Base-by-base conservation (phyloP, 2,329 filamentous ascomycete genomes). In the Domatiomyces catenatus region DNA sequence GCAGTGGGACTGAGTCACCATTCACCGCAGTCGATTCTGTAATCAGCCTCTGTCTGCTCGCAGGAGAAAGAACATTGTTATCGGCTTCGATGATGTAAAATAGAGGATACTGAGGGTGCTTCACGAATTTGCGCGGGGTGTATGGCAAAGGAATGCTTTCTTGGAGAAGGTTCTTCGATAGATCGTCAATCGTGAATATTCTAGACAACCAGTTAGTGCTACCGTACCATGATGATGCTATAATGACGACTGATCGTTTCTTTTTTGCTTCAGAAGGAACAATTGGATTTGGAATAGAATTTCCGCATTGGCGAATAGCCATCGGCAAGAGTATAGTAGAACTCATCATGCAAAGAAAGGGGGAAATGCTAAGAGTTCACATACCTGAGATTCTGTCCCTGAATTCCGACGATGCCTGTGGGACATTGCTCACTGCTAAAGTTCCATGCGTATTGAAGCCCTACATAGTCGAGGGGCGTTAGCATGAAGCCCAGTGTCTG, bases 1-100 rank as follows among this genome's bases (percentile, higher is more conserved):
- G 81, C 2, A 92, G 72, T 8, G 82, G 73, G 3, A 74, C 71
- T n/a, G 77, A 74, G 56, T 89, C 83, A 5, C 84, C 85, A 62
- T 87, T 88, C 6, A 81, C 78, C 2, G 79, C 74, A 5, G 73
- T 73, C 0, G 83, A 80, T 57, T 92, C 84, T 28, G 82, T 76
- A 8, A 93, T 73, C 1, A 95, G 73, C 56, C 83, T 77, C n/a
- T 77, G 73, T 50, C 82, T 79, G 6, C 89, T 82, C n/a, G 84
- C 79, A 5, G 84, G 81, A 1, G 88, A 83, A 2, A 98, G 73
- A 0, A 89, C 86, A 62, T 95, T 93, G 64, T 92, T 93, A 57
- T 98, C 93, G 8, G 88, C 79, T 68, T 95, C 86, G 48, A 94
- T 87, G 5, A 90, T 88, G 63, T 96, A 98, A 66, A 95, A 98